Base-by-base conservation (phyloP, 768 basidiomycete species). In the Leccinum olivaceopallidum region DNA sequence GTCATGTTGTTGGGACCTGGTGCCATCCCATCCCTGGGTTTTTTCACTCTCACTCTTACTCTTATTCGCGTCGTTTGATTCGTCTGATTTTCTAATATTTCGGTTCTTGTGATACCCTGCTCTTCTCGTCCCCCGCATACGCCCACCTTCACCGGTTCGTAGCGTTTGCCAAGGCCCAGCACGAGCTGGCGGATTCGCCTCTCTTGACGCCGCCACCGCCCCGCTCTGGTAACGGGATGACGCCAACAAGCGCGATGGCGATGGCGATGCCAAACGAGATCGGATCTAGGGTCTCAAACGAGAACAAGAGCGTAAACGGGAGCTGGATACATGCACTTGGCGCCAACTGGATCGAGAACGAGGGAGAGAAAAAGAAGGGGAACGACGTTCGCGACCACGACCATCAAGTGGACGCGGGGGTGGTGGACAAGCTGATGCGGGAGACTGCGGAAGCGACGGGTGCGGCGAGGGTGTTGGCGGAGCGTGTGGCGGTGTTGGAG, bases 401-500 rank as follows among this genome's bases (percentile, higher is more conserved):
- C 12, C 32, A 2, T 12, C 7, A 16, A 14, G 37, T 55, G 24
- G 63, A 66, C 20, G 22, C 55, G 36, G 34, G 47, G 4, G 58
- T 65, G 3, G 68, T 66, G 34, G 60, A 60, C 13, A 60, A 32
- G n/a, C 55, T 72, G 2, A 37, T 71, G 1, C 59, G 63, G 37
- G 67, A 67, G 37, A 64, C 67, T 1, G 62, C 61, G 20, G 64
- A 49, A 5, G 67, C 65, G 16, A 57, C 65, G 1, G 67, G 60
- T 5, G 64, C 52, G 6, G 64, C 62, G 26, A 61, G 55, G 26
- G 59, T 54, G 16, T 60, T 73, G 58, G 60, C 61, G 7, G 73
- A 71, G 52, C 61, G 70, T 9, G 71, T 75, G 8, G 67, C 62
- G 36, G 53, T 56, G 6, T 55, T 73, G 37, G 73, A 73, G 52